phyloP scores from a whole-genome alignment of 177 flowering plant genomes.

The Vitis hybrid region DNA sequence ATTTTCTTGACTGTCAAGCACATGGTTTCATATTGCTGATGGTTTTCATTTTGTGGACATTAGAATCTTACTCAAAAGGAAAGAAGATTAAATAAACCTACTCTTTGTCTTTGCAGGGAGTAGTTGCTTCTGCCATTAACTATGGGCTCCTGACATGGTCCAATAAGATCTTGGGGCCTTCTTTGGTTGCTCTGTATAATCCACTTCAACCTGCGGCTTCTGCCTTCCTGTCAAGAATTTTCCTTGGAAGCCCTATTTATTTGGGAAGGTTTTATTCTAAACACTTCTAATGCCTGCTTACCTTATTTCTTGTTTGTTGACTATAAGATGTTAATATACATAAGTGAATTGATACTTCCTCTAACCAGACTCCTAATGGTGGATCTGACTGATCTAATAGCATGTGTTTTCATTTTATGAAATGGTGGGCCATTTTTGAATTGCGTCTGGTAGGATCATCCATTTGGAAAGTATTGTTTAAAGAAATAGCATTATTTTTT shows the following conservation, averaged over 20 bases:
- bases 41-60: not conserved
- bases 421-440: no score
- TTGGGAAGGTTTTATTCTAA: slow-evolving; percentile 74
- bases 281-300: not conserved
- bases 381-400: not conserved
- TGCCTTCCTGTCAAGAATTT: slow-evolving; percentile 80
- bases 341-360: not conserved
- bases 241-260: slow-evolving; percentile 91
- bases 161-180: slow-evolving; percentile 90
- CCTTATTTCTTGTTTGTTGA: not conserved
- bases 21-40: not conserved
- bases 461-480: no score
- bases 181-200: slow-evolving; percentile 87
- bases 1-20: no score
- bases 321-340: not conserved
- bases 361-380: not conserved
- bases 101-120: slow-evolving; percentile 58
- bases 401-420: not conserved
- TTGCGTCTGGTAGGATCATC: no score
- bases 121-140: slow-evolving; percentile 87
- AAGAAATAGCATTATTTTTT: no score
- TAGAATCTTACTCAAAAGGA: not conserved
- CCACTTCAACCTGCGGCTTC: slow-evolving; percentile 97
- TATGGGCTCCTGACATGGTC: slow-evolving; percentile 94
- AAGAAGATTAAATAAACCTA: not conserved